These are phyloP conservation scores for Cercospora nicotianae DNA, from an alignment of 2,329 filamentous ascomycete species.

Conservation along the genomic window DNA sequence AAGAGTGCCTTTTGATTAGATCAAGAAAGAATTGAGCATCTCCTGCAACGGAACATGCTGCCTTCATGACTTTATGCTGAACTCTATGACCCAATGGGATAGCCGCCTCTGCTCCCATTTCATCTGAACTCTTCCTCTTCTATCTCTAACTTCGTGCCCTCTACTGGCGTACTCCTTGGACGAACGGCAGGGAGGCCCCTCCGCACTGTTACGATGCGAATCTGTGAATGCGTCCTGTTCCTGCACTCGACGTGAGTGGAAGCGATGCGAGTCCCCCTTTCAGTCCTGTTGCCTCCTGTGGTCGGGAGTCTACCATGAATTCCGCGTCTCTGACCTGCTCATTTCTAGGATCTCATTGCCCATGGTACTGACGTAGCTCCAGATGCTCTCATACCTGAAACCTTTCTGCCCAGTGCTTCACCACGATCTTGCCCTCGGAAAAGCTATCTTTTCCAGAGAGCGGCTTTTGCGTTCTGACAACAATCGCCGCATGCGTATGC, in stretches of 20 bases:
- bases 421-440: constrained; percentile 73
- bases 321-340: not conserved
- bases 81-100: not conserved
- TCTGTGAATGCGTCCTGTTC: not conserved
- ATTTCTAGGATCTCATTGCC: not conserved
- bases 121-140: not conserved
- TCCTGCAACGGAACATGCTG: not conserved
- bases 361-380: not conserved
- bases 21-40: not conserved
- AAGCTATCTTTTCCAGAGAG: constrained; percentile 56
- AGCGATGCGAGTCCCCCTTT: not conserved
- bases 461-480: constrained; percentile 64
- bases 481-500: constrained; percentile 90
- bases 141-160: not conserved
- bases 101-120: not conserved
- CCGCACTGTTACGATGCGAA: not conserved
- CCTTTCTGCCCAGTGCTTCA: constrained; percentile 76
- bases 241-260: not conserved
- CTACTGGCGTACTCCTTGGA: not conserved
- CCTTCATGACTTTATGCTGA: not conserved
- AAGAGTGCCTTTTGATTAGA: constrained; percentile 77
- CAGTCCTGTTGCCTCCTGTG: not conserved
- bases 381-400: constrained; percentile 58
- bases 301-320: not conserved
- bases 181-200: not conserved